Percentiles rank a stretch among this genome's conserved stretches.
Conservation (phyloP, 306 rosid genomes). For the Quercus dentata region DNA sequence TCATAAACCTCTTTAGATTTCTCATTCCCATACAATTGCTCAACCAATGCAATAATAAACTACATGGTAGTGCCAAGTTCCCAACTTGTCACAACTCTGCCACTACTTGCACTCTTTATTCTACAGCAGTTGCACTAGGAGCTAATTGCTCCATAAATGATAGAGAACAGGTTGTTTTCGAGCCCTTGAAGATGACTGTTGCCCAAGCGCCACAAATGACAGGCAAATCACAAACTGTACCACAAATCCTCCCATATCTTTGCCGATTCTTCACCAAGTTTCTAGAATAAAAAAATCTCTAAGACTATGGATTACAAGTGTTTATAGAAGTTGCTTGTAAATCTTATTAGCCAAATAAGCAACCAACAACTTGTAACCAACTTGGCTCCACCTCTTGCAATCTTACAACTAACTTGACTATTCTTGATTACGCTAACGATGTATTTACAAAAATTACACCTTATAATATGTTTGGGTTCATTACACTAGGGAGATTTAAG, state of each 20-base stretch:
- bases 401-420: no score
- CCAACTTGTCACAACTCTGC: constrained; percentile 75
- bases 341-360: no score
- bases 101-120: constrained; percentile 81
- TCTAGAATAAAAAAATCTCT: no score
- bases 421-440: no score
- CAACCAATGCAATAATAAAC: constrained; percentile 62
- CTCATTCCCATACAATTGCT: constrained; percentile 79
- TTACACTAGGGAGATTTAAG: no score
- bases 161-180: constrained; percentile 84
- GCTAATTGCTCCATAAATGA: constrained; percentile 74
- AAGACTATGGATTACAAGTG: no score
- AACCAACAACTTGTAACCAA: no score
- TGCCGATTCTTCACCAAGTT: constrained; percentile 56
- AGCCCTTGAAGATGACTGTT: constrained; percentile 87
- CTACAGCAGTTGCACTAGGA: constrained; percentile 58
- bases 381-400: no score
- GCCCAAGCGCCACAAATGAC: constrained; percentile 65
- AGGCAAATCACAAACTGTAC: constrained; percentile 92
- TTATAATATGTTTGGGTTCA: no score
- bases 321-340: no score
- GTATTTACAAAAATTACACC: no score
- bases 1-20: constrained; percentile 81
- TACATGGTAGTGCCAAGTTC: constrained; percentile 95
- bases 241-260: constrained; percentile 67